phyloP scores from a whole-genome alignment of 257 asterid species.

The Solanum dulcamara region DNA sequence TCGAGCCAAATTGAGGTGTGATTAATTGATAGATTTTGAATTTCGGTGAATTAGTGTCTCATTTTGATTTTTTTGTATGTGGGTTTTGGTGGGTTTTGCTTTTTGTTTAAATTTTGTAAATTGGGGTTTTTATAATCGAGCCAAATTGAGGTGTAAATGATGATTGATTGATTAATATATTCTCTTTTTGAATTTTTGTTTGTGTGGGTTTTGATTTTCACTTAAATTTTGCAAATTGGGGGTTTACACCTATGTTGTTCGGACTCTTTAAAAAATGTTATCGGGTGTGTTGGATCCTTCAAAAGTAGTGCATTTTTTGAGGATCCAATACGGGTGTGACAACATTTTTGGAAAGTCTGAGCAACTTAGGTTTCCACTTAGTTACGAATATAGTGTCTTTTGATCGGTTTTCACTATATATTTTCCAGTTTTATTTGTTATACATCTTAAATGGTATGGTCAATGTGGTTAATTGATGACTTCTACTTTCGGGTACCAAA shows the following conservation, averaged over 20 bases:
- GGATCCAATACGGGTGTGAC: too few relatives aligned
- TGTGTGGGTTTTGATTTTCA: background rate
- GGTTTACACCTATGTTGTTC: background rate
- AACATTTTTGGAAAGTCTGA: too few relatives aligned
- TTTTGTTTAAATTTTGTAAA: background rate
- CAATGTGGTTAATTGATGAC: background rate
- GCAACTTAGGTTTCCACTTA: too few relatives aligned
- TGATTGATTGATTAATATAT: background rate
- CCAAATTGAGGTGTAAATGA: background rate
- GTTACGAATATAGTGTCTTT: background rate
- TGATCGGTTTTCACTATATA: background rate
- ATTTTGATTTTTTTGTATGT: background rate
- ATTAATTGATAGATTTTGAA: background rate
- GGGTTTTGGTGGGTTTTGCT: background rate
- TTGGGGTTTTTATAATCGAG: background rate
- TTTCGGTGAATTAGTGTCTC: background rate
- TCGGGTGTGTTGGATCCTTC: too few relatives aligned
- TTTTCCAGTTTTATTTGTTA: background rate
- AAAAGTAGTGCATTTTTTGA: too few relatives aligned
- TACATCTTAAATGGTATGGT: background rate
- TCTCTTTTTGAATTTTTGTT: background rate
- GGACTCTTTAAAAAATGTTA: too few relatives aligned
- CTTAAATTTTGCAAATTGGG: background rate
- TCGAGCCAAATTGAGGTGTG: background rate
- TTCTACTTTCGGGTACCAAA: background rate